Percentiles rank a stretch among this genome's conserved stretches.
Conservation (phyloP, 1,284 basidiomycete genomes). For the Trametes sp. region DNA sequence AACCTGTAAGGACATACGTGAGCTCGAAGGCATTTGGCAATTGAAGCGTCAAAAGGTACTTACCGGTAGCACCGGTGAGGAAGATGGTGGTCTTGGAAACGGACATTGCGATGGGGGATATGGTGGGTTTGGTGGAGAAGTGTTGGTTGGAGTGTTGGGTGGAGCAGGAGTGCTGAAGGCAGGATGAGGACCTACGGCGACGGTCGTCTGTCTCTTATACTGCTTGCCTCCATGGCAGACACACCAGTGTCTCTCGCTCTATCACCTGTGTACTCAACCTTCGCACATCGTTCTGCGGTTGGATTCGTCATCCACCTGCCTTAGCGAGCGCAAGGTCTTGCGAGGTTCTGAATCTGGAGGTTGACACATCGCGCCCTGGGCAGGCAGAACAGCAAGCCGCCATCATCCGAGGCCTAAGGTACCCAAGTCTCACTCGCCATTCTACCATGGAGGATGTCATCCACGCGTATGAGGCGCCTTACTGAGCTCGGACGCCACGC, state of each 20-base stretch:
- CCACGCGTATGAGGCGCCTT: neutral
- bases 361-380: neutral
- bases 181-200: neutral
- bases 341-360: neutral
- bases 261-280: neutral
- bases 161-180: neutral
- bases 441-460: neutral
- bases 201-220: neutral
- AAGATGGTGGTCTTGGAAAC: constrained; percentile 28
- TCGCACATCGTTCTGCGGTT: neutral
- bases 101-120: constrained; percentile 1
- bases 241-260: neutral
- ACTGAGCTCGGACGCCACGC: neutral
- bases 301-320: neutral
- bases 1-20: constrained; percentile 25
- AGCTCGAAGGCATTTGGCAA: neutral
- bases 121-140: neutral
- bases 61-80: constrained; percentile 35
- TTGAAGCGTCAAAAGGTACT: neutral
- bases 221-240: neutral
- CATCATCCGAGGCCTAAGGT: neutral
- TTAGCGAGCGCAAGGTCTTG: neutral
- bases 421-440: neutral
- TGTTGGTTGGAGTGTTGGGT: neutral
- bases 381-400: neutral